Base-by-base conservation (phyloP, 2,329 filamentous ascomycete species). In the Aspergillus persii region DNA sequence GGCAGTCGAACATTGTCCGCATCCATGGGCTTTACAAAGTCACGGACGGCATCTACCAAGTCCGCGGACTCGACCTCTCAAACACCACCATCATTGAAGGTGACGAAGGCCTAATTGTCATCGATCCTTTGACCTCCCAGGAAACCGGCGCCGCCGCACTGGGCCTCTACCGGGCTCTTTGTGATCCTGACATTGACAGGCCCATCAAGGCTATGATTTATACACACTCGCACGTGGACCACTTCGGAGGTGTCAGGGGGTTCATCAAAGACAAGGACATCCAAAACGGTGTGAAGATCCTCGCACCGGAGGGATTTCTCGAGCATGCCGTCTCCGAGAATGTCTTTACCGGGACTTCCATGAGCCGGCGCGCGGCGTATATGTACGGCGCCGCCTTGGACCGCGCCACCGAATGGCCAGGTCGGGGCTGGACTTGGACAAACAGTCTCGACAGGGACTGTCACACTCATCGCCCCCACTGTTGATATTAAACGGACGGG, bases 11-110 rank as follows among this genome's bases (percentile, higher is more conserved):
- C 57, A 68, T 76, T 3, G 61, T 54, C 7, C 59, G 57, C 11
- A 69, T 66, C 18, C 66, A 75, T 48, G 69, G 77, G 1, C 70
- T 79, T 1, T 79, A 68, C 57, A 54, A 72, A 29, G 69, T 79
- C 48, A 63, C 57, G 1, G 57, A 63, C 1, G 68, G 70, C 18
- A 74, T 79, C 12, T 79, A 77, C 57, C 77, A 80, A 61, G 67
- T 79, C 15, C 74, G 76, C 36, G 76, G 72, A 1, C 64, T 79
- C 6, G 77, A 80, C 54, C 53, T 79, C 12, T 74, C 76, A 27
- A 77, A 79, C 63, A 76, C 74, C 56, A 79, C 73, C 26, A 62
- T 80, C 50, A 62, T 79, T 1, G 73, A 78, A 62, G 69, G 68
- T 11, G 62, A 71, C 5, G 63, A 68, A 53, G 73, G 76, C 4